Percentiles rank a stretch among this genome's conserved stretches.
These are phyloP conservation scores for Rosa lucieae DNA, from an alignment of 306 rosid genomes.

Conservation along the genomic window DNA sequence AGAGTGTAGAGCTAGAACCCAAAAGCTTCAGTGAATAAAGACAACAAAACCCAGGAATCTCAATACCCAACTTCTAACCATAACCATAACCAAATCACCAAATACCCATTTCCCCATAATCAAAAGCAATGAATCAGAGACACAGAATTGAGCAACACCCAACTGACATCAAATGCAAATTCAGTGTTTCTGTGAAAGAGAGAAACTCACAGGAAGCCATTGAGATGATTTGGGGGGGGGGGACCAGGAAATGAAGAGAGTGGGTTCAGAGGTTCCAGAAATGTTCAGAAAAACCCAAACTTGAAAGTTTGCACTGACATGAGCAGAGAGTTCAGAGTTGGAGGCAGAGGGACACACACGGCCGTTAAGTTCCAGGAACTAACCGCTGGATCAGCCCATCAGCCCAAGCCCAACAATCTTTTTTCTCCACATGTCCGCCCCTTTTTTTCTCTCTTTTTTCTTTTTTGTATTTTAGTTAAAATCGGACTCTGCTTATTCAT, in stretches of 20 bases:
- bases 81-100: neutral
- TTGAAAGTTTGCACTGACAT: neutral
- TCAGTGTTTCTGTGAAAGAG: neutral
- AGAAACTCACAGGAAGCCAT: constrained; percentile 76
- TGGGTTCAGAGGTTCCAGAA: constrained; percentile 7
- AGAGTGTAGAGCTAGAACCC: neutral
- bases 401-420: constrained; percentile 11
- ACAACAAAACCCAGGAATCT: constrained; percentile 6
- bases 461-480: neutral
- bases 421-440: neutral
- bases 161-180: constrained; percentile 4
- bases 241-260: constrained; percentile 3
- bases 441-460: neutral
- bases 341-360: neutral
- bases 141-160: neutral
- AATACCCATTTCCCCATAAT: constrained; percentile 7
- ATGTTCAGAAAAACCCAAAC: neutral
- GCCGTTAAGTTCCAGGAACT: constrained; percentile 14
- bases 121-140: constrained; percentile 6
- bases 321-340: neutral
- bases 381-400: neutral
- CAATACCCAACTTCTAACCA: constrained; percentile 8
- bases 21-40: neutral
- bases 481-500: neutral
- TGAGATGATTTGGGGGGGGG: constrained; percentile 3